These are phyloP conservation scores for Shiraia bambusicola DNA, from an alignment of 2,329 filamentous ascomycete species.

Conservation along the genomic window DNA sequence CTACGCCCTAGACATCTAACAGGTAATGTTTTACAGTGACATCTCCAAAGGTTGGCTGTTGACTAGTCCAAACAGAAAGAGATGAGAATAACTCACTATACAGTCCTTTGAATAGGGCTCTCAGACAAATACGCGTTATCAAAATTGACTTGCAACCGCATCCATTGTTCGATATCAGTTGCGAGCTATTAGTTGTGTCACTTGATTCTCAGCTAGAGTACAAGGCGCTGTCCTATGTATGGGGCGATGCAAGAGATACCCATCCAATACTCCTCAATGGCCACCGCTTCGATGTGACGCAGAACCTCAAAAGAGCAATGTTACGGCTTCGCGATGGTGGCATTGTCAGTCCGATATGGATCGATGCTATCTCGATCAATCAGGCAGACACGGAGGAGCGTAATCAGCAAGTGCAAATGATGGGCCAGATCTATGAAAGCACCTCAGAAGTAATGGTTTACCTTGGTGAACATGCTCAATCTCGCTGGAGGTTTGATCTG, in stretches of 20 bases:
- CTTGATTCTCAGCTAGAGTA: conserved; percentile 6
- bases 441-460: conserved; percentile 6
- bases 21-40: too few relatives aligned
- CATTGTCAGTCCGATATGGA: not conserved
- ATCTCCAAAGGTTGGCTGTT: too few relatives aligned
- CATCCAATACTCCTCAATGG: conserved; percentile 8
- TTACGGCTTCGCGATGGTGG: conserved; percentile 1
- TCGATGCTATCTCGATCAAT: conserved; percentile 1
- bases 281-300: conserved; percentile 5
- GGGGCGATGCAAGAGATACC: conserved; percentile 8
- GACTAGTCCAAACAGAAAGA: too few relatives aligned
- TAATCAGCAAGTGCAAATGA: not conserved
- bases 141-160: not conserved
- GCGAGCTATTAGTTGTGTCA: conserved; percentile 5
- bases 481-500: not conserved
- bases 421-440: not conserved
- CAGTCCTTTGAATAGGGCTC: too few relatives aligned
- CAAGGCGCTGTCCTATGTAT: conserved; percentile 15
- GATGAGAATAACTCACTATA: too few relatives aligned
- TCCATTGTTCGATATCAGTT: conserved; percentile 7
- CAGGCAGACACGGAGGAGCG: not conserved
- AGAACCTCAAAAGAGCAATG: conserved; percentile 10
- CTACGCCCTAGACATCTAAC: too few relatives aligned
- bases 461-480: conserved; percentile 3
- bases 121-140: too few relatives aligned